Percentiles rank a stretch among this genome's conserved stretches.
These are phyloP conservation scores for Tolypocladium ovalisporum DNA, from an alignment of 2,329 filamentous ascomycete species.

Conservation along the genomic window DNA sequence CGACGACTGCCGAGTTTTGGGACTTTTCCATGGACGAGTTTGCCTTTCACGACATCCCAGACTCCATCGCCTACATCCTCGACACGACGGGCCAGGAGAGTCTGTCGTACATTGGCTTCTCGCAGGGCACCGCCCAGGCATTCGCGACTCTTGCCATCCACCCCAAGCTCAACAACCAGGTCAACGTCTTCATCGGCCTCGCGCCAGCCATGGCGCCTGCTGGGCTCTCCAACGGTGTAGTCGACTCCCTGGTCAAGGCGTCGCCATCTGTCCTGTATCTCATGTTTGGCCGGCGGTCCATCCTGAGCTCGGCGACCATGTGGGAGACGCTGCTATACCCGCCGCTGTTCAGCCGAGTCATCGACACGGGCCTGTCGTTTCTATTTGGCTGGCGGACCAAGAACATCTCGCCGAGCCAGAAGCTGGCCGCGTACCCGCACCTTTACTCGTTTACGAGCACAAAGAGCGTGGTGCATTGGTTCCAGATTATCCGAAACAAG, in stretches of 20 bases:
- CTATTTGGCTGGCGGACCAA: conserved; percentile 81
- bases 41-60: conserved; percentile 92
- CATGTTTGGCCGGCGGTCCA: conserved; percentile 82
- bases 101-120: conserved; percentile 93
- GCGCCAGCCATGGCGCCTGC: conserved; percentile 95
- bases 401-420: conserved; percentile 81
- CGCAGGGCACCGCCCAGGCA: conserved; percentile 91
- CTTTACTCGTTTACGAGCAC: conserved; percentile 94
- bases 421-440: conserved; percentile 90
- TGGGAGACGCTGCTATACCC: conserved; percentile 96
- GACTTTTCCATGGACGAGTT: conserved; percentile 98
- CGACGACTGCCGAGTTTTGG: conserved; percentile 75
- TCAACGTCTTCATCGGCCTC: conserved; percentile 92
- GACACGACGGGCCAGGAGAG: conserved; percentile 72
- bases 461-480: conserved; percentile 97
- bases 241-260: conserved; percentile 86
- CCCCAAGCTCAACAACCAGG: conserved; percentile 79
- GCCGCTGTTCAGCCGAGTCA: conserved; percentile 78
- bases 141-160: conserved; percentile 91
- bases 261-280: conserved; percentile 88
- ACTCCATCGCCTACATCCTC: conserved; percentile 87
- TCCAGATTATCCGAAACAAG: conserved; percentile 94
- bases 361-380: conserved; percentile 71
- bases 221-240: conserved; percentile 78
- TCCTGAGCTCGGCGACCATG: conserved; percentile 87